Evolutionary conservation across 1,284 basidiomycete species (phyloP), one percentile per base, ranked within the genome.

Genomic region (Rhizoctonia solani): DNA sequence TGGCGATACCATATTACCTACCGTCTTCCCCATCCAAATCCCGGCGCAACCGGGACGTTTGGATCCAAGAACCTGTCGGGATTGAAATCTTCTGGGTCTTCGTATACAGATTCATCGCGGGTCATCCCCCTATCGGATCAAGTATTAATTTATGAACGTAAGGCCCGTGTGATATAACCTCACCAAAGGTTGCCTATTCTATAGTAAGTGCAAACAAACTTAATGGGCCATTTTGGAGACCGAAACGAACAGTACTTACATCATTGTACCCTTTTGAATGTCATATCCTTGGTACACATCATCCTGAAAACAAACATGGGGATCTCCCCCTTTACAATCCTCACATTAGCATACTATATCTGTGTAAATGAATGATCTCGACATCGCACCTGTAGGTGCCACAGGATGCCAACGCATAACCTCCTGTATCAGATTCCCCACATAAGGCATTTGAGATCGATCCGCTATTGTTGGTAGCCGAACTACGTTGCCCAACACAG

Each of bases 321-420:
- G n/a, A 4, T 46, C 47, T 34, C 4, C 32, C 32, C 32, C 32
- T 34, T n/a, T n/a, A n/a, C n/a, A n/a, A 41, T 52, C n/a, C 34
- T 5, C 34, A 49, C 23, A 34, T 1, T 21, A 23, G 29, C 23
- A n/a, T n/a, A n/a, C n/a, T n/a, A n/a, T 3, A 47, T 34, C 4
- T 6, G 41, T 44, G 6, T 6, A 21, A 44, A 8, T 44, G 25
- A 13, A 39, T 41, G 4, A 9, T 16, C 5, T 16, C 4, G 14
- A 1, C 9, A 21, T n/a, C 47, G 14, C 58, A 46, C 63, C 52
- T 32, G 69, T 54, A 13, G 66, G 53, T 6, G 67, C 61, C 1
- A 67, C 61, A 21, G 72, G 72, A n/a, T 69, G 55, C 74, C 74
- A 75, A 13, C 74, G 55, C 11, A 74, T 63, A 14, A 72, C 70